Percentiles rank a stretch among this genome's conserved stretches.
phyloP scores from a whole-genome alignment of 805 yeast species.

The Cyberlindnera maclurae region DNA sequence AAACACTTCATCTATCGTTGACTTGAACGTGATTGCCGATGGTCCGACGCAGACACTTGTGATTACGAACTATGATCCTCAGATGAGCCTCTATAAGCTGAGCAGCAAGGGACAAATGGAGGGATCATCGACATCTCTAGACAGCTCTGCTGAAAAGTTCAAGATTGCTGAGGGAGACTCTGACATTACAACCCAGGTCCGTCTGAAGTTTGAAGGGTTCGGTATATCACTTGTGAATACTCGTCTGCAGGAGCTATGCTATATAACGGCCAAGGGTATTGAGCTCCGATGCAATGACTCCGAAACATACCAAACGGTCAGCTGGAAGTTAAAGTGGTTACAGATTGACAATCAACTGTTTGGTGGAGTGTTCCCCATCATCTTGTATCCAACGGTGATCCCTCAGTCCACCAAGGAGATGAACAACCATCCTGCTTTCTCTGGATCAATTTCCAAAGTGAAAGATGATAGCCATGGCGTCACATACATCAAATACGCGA shows the following conservation, averaged over 20 bases:
- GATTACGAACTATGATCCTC: constrained; percentile 75
- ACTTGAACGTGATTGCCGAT: constrained; percentile 89
- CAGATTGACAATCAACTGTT: constrained; percentile 90
- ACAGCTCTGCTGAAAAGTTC: constrained; percentile 36
- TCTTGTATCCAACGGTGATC: constrained; percentile 82
- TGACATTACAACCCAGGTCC: constrained; percentile 32
- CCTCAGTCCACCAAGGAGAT: constrained; percentile 80
- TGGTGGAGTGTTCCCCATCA: constrained; percentile 83
- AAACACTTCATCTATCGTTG: constrained; percentile 51
- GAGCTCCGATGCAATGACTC: constrained; percentile 80
- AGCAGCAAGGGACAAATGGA: constrained; percentile 20
- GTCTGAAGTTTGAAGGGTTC: constrained; percentile 70
- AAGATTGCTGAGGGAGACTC: constrained; percentile 38
- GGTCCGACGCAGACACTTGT: constrained; percentile 90
- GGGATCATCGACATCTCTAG: constrained; percentile 27
- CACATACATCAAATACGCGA: constrained; percentile 83
- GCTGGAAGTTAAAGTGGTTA: constrained; percentile 85
- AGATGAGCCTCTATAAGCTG: constrained; percentile 63
- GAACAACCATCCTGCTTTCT: constrained; percentile 84
- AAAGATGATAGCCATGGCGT: constrained; percentile 92
- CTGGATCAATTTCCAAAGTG: constrained; percentile 75
- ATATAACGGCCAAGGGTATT: constrained; percentile 73
- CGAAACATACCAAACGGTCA: constrained; percentile 71
- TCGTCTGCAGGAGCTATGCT: constrained; percentile 69
- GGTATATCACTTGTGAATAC: constrained; percentile 81